Evolutionary conservation across 495 filamentous ascomycete genomes (phyloP).

Genomic region (Penicillium daleae): DNA sequence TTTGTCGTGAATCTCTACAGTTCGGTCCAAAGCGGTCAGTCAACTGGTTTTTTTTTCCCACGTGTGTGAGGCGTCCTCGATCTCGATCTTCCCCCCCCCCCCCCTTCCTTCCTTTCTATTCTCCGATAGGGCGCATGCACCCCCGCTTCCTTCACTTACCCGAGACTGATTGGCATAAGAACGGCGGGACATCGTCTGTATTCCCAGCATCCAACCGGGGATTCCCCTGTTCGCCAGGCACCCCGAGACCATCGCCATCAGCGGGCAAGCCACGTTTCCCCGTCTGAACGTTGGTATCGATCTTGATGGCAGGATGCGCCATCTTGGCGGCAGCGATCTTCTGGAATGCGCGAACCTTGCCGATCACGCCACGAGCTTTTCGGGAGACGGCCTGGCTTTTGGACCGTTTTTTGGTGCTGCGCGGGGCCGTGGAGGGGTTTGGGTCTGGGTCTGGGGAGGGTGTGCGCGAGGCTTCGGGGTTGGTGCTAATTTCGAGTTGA

Average conservation of each 20-base stretch:
- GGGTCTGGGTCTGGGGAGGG: slow-evolving; percentile 41
- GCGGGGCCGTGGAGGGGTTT: slow-evolving; percentile 33
- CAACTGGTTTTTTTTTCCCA: slow-evolving; percentile 20
- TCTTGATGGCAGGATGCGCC: slow-evolving; percentile 52
- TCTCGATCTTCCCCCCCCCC: not conserved
- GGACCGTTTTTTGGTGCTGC: slow-evolving; percentile 36
- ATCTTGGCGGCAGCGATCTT: slow-evolving; percentile 51
- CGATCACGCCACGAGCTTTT: slow-evolving; percentile 53
- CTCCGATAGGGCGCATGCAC: slow-evolving; percentile 28
- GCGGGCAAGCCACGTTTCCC: slow-evolving; percentile 47
- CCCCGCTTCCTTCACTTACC: slow-evolving; percentile 38
- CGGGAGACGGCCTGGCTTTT: slow-evolving; percentile 42
- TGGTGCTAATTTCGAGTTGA: slow-evolving; percentile 32
- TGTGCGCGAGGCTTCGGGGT: slow-evolving; percentile 40
- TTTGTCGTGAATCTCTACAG: slow-evolving; percentile 49
- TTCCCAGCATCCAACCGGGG: slow-evolving; percentile 39
- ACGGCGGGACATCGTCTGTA: slow-evolving; percentile 46
- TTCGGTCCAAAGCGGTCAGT: slow-evolving; percentile 28
- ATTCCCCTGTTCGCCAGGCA: slow-evolving; percentile 38
- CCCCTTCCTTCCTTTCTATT: slow-evolving; percentile 12
- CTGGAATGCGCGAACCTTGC: slow-evolving; percentile 51
- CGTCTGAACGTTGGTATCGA: slow-evolving; percentile 48
- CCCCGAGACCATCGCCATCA: slow-evolving; percentile 40
- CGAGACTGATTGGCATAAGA: slow-evolving; percentile 45
- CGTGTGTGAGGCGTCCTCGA: slow-evolving; percentile 14